Evolutionary conservation across 2,329 filamentous ascomycete genomes (phyloP), one percentile per base, ranked within the genome.

Genomic region (Diaporthe destruens): DNA sequence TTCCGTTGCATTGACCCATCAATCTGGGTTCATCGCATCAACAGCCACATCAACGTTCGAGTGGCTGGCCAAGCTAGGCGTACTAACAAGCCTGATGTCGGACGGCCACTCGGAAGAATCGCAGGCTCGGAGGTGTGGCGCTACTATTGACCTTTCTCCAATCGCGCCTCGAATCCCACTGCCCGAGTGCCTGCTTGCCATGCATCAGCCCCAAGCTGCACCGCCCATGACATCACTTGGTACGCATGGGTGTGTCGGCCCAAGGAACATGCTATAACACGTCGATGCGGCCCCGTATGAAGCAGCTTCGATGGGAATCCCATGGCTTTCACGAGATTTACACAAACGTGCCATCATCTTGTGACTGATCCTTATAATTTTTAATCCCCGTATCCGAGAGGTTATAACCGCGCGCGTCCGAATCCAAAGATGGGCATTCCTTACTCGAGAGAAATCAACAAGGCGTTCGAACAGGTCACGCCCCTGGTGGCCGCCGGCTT

Each of bases 161-260:
- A 72, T 65, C 63, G 63, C 47, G 32, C 49, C 39, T 18, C 42
- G 25, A 54, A 16, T 16, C 18, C 25, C 44, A 42, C 6, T 12
- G 34, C 61, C 8, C 72, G n/a, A 44, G 29, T 49, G 53, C 51
- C 55, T 72, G 11, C 44, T 36, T 51, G 53, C 57, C 32, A 59
- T 66, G 25, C 51, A 61, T 42, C 47, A 67, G 70, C 70, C 61
- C 49, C 39, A 55, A 25, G 25, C 36, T 67, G 54, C 66, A 67
- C 59, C 47, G 32, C 57, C 57, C 65, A 74, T 74, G 73, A 72
- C 73, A 74, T 74, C 73, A 74, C 73, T n/a, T 25, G 20, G 32
- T 42, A 49, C 49, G 34, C 20, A 47, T 7, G 42, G 25, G 16
- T 23, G 29, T 51, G 23, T 49, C 23, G n/a, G 14, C 29, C 16